These are phyloP conservation scores for Albizia julibrissin DNA, from an alignment of 306 rosid genomes.

Conservation along the genomic window DNA sequence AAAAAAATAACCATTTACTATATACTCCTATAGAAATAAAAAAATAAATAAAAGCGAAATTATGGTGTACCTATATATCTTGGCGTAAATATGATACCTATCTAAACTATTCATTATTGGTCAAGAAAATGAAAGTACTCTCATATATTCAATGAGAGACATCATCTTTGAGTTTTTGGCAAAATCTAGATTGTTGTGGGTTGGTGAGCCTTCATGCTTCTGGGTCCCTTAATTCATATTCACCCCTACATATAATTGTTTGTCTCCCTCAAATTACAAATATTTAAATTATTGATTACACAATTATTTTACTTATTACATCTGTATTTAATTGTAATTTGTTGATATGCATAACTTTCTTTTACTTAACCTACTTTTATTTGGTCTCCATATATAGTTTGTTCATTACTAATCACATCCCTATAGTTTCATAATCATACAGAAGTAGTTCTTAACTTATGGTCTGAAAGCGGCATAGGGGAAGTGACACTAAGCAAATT, in stretches of 20 bases:
- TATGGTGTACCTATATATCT: background rate
- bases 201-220: conserved; percentile 20
- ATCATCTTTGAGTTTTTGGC: conserved; percentile 21
- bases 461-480: too few relatives aligned
- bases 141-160: background rate
- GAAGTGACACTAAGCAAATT: too few relatives aligned
- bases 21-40: too few relatives aligned
- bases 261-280: background rate
- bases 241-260: background rate
- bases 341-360: background rate
- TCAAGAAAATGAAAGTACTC: background rate
- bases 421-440: background rate
- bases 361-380: background rate
- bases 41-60: background rate
- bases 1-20: too few relatives aligned
- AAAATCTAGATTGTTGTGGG: conserved; percentile 33
- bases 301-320: too few relatives aligned
- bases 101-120: background rate
- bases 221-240: background rate
- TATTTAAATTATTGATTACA: too few relatives aligned
- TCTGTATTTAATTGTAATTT: background rate
- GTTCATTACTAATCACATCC: background rate
- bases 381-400: too few relatives aligned
- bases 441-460: background rate
- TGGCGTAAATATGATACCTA: background rate